These are phyloP conservation scores for Fusarium anguioides DNA, from an alignment of 2,329 filamentous ascomycete species.

Conservation along the genomic window DNA sequence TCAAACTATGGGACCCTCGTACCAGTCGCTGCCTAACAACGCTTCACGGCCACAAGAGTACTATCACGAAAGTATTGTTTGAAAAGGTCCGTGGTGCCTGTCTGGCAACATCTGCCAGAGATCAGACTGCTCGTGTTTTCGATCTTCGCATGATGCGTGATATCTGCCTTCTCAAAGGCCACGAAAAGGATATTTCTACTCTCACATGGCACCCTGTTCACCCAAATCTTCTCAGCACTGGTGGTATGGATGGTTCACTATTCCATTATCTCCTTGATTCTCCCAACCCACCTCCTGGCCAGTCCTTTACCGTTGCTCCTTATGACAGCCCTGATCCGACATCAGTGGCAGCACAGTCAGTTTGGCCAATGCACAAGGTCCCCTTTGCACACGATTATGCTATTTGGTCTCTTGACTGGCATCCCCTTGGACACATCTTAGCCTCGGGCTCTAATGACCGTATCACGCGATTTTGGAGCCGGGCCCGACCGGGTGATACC, in stretches of 20 bases:
- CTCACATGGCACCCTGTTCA: constrained; percentile 95
- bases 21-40: constrained; percentile 91
- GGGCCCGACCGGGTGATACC: constrained; percentile 87
- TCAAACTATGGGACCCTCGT: constrained; percentile 98
- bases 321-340: constrained; percentile 86
- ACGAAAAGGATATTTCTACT: constrained; percentile 96
- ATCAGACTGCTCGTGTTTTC: constrained; percentile 92
- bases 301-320: constrained; percentile 77
- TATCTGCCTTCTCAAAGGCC: constrained; percentile 89
- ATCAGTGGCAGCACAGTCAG: constrained; percentile 86
- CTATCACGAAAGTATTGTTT: constrained; percentile 91
- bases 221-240: constrained; percentile 87
- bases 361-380: constrained; percentile 89
- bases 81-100: constrained; percentile 86
- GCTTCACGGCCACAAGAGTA: constrained; percentile 96
- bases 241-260: constrained; percentile 88
- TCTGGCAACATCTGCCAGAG: constrained; percentile 90
- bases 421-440: constrained; percentile 93
- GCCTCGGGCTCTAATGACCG: constrained; percentile 97
- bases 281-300: constrained; percentile 83
- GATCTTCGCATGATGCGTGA: constrained; percentile 99
- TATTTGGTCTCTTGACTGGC: constrained; percentile 98
- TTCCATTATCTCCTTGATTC: constrained; percentile 97
- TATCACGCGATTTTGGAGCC: constrained; percentile 96
- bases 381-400: constrained; percentile 92